These are phyloP conservation scores for Coemansia sp. DNA, from an alignment of 192 early-diverging fungal species.

Conservation along the genomic window DNA sequence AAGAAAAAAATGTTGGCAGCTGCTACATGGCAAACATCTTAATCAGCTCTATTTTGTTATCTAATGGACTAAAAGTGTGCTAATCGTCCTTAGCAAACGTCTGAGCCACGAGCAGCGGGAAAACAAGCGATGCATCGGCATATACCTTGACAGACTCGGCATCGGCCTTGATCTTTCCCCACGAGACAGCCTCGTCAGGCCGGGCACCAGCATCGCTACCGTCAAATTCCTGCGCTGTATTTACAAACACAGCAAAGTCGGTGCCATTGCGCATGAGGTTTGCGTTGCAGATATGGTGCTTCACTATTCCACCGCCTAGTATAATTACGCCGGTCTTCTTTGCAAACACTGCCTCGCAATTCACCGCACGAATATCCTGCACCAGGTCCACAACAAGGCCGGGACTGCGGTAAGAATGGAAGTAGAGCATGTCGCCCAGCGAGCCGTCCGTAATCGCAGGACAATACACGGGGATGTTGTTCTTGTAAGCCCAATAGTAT, in stretches of 20 bases:
- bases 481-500: conserved; percentile 98
- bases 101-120: conserved; percentile 92
- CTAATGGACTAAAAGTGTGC: not conserved
- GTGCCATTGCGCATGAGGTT: conserved; percentile 99
- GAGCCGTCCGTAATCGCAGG: conserved; percentile 98
- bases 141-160: conserved; percentile 92
- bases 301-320: conserved; percentile 94
- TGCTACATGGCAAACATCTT: too few species aligned
- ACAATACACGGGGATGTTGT: conserved; percentile 97
- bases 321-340: conserved; percentile 97
- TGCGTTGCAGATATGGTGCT: conserved; percentile 99
- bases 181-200: conserved; percentile 97
- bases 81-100: conserved; percentile 75
- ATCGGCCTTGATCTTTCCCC: conserved; percentile 91
- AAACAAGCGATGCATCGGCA: conserved; percentile 89
- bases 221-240: conserved; percentile 98
- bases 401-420: conserved; percentile 95
- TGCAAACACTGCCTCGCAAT: conserved; percentile 92
- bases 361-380: conserved; percentile 87
- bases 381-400: conserved; percentile 93
- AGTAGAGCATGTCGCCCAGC: conserved; percentile 99
- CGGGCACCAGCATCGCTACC: conserved; percentile 96
- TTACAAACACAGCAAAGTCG: conserved; percentile 95
- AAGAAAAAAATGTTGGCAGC: too few species aligned
- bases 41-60: not conserved